These are phyloP conservation scores for Saccharomycopsis fodiens DNA, from an alignment of 805 yeast genomes.

Conservation along the genomic window DNA sequence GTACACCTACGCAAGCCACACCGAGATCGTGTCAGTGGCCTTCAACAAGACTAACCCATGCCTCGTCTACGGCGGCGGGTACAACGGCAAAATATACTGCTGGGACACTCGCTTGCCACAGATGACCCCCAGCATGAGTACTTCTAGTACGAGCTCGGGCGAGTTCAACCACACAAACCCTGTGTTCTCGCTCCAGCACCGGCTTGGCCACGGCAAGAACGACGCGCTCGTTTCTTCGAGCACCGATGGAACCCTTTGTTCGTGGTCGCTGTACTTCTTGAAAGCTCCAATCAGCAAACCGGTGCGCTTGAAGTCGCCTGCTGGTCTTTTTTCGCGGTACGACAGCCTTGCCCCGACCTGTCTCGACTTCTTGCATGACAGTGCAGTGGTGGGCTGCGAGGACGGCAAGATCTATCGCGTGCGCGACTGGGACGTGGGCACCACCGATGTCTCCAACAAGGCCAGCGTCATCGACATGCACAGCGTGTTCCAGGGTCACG, in stretches of 20 bases:
- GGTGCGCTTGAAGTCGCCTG: slow-evolving; percentile 24
- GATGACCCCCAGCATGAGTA: slow-evolving; percentile 1
- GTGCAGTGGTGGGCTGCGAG: slow-evolving; percentile 27
- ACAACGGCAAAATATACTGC: slow-evolving; percentile 32
- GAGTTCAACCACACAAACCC: slow-evolving; percentile 10
- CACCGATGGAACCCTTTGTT: slow-evolving; percentile 27
- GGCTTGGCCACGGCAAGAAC: not conserved
- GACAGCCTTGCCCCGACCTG: slow-evolving; percentile 28
- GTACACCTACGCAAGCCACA: slow-evolving; percentile 27
- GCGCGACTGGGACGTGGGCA: slow-evolving; percentile 17
- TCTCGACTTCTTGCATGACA: slow-evolving; percentile 22
- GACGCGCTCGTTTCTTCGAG: slow-evolving; percentile 23
- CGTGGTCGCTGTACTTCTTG: slow-evolving; percentile 27
- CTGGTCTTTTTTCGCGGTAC: slow-evolving; percentile 21
- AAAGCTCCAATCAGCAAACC: slow-evolving; percentile 23
- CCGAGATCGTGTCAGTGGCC: slow-evolving; percentile 27
- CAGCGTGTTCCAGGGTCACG: slow-evolving; percentile 23
- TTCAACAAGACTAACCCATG: slow-evolving; percentile 28
- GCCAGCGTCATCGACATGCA: slow-evolving; percentile 12
- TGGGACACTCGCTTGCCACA: slow-evolving; percentile 30
- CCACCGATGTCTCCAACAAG: not conserved
- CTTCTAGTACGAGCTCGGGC: not conserved
- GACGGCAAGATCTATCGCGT: slow-evolving; percentile 30
- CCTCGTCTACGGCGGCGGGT: slow-evolving; percentile 33
- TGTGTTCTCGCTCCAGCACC: slow-evolving; percentile 9